phyloP scores from a whole-genome alignment of 768 basidiomycete genomes.

The Suillus variegatus region DNA sequence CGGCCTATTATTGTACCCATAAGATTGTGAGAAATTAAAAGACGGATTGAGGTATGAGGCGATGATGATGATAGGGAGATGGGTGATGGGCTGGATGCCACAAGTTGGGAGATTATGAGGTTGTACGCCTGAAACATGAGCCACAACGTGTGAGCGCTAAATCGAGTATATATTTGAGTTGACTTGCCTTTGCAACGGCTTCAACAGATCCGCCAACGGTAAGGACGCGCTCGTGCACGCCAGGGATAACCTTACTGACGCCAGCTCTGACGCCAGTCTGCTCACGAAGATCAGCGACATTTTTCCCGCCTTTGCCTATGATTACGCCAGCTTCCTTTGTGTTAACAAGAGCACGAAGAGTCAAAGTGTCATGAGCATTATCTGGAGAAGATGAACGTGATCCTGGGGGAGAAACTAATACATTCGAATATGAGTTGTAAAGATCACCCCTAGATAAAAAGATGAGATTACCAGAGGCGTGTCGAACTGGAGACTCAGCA shows the following conservation, averaged over 20 bases:
- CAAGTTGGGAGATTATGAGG: conserved; percentile 90
- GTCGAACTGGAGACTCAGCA: conserved; percentile 57
- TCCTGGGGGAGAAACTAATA: conserved; percentile 54
- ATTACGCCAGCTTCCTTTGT: conserved; percentile 98
- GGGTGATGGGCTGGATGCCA: conserved; percentile 74
- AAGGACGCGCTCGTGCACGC: conserved; percentile 97
- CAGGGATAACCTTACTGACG: conserved; percentile 97
- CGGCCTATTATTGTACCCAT: conserved; percentile 99
- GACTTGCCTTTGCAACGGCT: conserved; percentile 82
- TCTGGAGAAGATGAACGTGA: conserved; percentile 76
- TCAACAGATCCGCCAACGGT: conserved; percentile 92
- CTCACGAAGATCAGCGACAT: conserved; percentile 95
- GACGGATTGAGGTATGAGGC: conserved; percentile 85
- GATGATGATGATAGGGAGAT: conserved; percentile 66
- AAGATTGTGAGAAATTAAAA: conserved; percentile 97
- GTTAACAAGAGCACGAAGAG: conserved; percentile 92
- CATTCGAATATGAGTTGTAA: conserved; percentile 2
- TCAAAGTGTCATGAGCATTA: conserved; percentile 71
- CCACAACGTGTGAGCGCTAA: conserved; percentile 15
- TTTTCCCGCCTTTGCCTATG: conserved; percentile 96
- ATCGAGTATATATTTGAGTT: conserved; percentile 2
- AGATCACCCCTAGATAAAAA: conserved; percentile 18
- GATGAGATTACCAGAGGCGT: conserved; percentile 51
- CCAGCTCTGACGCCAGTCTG: conserved; percentile 97
- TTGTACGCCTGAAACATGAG: conserved; percentile 73